These are phyloP conservation scores for Apiosordaria backusii DNA, from an alignment of 495 filamentous ascomycete species.

Conservation along the genomic window DNA sequence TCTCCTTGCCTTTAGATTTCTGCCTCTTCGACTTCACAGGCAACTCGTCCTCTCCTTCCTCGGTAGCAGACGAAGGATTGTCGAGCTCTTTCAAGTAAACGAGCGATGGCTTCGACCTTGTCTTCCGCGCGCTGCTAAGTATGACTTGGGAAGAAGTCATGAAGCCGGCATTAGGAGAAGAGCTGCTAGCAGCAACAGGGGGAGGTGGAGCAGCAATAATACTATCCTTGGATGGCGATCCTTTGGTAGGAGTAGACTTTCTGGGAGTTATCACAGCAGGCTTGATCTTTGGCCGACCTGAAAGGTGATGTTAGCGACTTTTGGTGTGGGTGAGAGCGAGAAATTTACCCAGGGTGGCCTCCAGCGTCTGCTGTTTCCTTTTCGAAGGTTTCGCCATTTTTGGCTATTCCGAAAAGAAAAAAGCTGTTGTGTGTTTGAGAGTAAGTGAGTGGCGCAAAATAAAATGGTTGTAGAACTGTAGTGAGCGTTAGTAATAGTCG, in stretches of 20 bases:
- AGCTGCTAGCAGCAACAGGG: not conserved
- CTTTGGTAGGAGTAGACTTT: not conserved
- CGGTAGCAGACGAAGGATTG: not conserved
- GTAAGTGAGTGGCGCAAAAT: no score
- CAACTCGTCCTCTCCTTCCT: not conserved
- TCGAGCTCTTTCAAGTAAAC: not conserved
- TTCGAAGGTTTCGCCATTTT: slow-evolving; percentile 16
- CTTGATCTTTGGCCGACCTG: slow-evolving; percentile 8
- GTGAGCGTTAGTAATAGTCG: not conserved
- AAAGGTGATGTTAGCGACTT: not conserved
- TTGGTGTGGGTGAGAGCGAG: not conserved
- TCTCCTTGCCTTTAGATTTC: not conserved
- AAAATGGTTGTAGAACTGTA: not conserved
- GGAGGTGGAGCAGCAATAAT: not conserved
- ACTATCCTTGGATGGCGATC: not conserved
- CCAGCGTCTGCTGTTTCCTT: slow-evolving; percentile 26
- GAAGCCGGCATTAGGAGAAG: not conserved
- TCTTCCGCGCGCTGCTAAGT: slow-evolving; percentile 4
- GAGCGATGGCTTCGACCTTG: not conserved
- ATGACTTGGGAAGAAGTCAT: slow-evolving; percentile 15
- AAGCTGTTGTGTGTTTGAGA: no score
- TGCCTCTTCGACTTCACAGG: not conserved
- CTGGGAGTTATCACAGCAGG: not conserved
- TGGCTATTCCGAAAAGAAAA: not conserved
- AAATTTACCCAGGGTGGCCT: slow-evolving; percentile 21